Evolutionary conservation across 805 yeast genomes (phyloP).

Genomic region (Blastobotrys mokoenaii): DNA sequence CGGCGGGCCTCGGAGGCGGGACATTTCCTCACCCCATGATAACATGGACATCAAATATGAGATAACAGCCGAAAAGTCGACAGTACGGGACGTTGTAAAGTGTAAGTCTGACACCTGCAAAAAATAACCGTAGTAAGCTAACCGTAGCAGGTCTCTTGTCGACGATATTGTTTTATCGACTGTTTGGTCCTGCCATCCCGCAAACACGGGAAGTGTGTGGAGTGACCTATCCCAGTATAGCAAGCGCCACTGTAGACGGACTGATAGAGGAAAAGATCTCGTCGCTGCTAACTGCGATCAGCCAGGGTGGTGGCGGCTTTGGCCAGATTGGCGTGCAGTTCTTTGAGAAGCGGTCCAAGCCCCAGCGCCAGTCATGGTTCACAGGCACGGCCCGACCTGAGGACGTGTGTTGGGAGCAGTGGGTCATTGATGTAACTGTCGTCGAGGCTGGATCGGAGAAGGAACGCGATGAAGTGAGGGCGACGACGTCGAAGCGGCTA

Average conservation of each 20-base stretch:
- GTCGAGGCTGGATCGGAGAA: conserved; percentile 27
- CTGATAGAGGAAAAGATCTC: conserved; percentile 32
- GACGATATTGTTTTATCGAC: conserved; percentile 58
- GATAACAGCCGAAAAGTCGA: conserved; percentile 37
- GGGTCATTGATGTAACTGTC: conserved; percentile 49
- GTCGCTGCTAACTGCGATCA: conserved; percentile 20
- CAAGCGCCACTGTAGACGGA: conserved; percentile 41
- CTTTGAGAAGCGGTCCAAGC: conserved; percentile 20
- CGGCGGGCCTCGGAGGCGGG: too few species aligned
- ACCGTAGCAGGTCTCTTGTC: conserved; percentile 44
- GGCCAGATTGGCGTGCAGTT: conserved; percentile 23
- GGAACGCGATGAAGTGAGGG: conserved; percentile 15
- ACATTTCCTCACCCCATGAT: background rate
- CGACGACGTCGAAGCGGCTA: conserved; percentile 32
- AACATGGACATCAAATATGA: conserved; percentile 17
- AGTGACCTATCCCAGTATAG: conserved; percentile 48
- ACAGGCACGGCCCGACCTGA: conserved; percentile 32
- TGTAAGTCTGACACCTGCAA: conserved; percentile 31
- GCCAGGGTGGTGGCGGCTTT: conserved; percentile 9
- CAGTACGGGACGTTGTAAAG: conserved; percentile 45
- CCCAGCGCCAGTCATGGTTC: conserved; percentile 49
- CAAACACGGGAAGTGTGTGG: conserved; percentile 46
- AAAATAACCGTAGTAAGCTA: background rate
- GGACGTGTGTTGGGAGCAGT: conserved; percentile 58
- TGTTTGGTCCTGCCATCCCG: conserved; percentile 59